Evolutionary conservation across 2,329 filamentous ascomycete species (phyloP).

Genomic region (Epichloe coenophiala): DNA sequence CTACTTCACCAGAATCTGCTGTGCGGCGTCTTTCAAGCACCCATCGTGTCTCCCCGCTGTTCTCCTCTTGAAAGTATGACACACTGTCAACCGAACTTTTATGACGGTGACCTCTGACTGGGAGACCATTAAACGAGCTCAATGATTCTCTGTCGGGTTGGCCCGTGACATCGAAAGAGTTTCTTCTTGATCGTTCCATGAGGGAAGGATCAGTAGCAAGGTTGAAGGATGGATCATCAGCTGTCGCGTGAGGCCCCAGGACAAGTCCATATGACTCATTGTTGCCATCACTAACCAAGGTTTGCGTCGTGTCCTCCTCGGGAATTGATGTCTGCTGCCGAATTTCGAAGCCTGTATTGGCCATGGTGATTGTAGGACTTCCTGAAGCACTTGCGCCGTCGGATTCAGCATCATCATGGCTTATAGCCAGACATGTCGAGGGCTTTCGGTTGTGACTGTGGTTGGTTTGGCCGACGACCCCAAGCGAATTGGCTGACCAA

Average conservation of each 20-base stretch:
- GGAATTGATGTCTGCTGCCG: neutral
- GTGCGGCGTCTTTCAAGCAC: constrained; percentile 56
- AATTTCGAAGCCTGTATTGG: constrained; percentile 15
- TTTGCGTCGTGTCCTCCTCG: neutral
- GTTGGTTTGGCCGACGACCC: neutral
- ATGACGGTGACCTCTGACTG: constrained; percentile 31
- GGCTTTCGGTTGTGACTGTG: constrained; percentile 30
- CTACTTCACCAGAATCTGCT: constrained; percentile 49
- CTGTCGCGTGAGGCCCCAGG: too few species aligned
- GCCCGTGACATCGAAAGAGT: neutral
- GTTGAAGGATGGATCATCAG: neutral
- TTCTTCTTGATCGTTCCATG: neutral
- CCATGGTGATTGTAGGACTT: constrained; percentile 37
- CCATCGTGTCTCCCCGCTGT: constrained; percentile 48
- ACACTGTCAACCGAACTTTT: constrained; percentile 53
- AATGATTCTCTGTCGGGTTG: constrained; percentile 5
- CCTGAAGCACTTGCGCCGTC: constrained; percentile 31
- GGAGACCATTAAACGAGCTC: constrained; percentile 6
- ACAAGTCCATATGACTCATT: neutral
- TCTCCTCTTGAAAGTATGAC: constrained; percentile 54
- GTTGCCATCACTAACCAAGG: neutral
- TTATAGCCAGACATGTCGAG: constrained; percentile 35
- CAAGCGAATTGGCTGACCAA: constrained; percentile 5
- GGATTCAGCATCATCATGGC: constrained; percentile 33
- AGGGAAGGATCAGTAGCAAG: neutral